These are phyloP conservation scores for Nyctanthes arbortristis DNA, from an alignment of 257 asterid species.

Conservation along the genomic window DNA sequence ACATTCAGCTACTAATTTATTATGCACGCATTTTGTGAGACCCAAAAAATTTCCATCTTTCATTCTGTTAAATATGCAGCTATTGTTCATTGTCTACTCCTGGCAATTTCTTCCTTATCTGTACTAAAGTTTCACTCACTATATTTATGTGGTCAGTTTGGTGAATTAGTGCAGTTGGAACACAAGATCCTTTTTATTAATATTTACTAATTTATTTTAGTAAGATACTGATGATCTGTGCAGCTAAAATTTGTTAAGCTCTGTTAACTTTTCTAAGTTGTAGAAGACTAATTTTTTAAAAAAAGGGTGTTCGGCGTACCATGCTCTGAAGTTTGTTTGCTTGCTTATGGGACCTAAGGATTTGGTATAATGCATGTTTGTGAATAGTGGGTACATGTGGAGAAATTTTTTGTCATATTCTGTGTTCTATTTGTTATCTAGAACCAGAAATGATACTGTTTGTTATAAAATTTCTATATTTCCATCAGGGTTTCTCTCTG, in stretches of 20 bases:
- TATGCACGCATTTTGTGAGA: too few relatives aligned
- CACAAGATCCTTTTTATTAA: not conserved
- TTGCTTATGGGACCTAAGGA: not conserved
- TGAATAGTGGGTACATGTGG: not conserved
- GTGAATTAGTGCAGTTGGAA: not conserved
- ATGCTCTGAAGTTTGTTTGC: not conserved
- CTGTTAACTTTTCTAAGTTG: not conserved
- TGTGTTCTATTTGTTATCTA: not conserved
- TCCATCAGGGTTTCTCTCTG: conserved; percentile 2
- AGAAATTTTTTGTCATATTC: not conserved
- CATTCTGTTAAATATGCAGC: too few relatives aligned
- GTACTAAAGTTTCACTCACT: not conserved
- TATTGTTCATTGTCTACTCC: not conserved
- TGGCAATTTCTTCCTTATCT: not conserved
- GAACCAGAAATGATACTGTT: not conserved
- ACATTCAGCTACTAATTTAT: too few relatives aligned
- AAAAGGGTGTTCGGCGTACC: not conserved
- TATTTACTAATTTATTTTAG: not conserved
- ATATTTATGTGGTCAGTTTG: not conserved
- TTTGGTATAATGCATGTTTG: not conserved
- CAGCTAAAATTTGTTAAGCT: not conserved
- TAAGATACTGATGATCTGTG: not conserved
- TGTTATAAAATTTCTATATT: not conserved
- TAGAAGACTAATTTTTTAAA: not conserved
- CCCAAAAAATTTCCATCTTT: too few relatives aligned